Evolutionary conservation across 2,329 filamentous ascomycete species (phyloP).

Genomic region (Sphaerulina vaccinii): DNA sequence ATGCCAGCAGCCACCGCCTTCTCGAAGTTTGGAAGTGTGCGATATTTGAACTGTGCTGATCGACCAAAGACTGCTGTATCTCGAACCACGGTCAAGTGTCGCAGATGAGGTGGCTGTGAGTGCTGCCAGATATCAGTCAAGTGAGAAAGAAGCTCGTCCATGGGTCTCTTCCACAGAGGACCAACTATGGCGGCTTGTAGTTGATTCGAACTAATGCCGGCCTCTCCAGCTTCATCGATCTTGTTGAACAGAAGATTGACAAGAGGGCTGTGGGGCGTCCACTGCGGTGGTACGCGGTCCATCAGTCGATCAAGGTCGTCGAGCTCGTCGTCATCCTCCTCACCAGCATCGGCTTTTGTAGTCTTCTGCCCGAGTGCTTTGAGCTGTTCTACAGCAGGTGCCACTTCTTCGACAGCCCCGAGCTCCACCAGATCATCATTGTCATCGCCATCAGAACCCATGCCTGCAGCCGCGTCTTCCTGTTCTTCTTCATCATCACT

Average conservation of each 20-base stretch:
- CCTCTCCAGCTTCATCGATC: slow-evolving; percentile 46
- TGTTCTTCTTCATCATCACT: slow-evolving; percentile 14
- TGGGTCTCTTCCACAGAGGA: slow-evolving; percentile 53
- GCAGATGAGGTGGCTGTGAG: slow-evolving; percentile 58
- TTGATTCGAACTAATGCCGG: slow-evolving; percentile 51
- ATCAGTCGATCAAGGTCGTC: slow-evolving; percentile 13
- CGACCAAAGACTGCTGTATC: slow-evolving; percentile 52
- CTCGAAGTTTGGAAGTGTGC: slow-evolving; percentile 53
- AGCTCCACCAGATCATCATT: slow-evolving; percentile 8
- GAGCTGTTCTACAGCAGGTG: not conserved
- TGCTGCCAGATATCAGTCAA: slow-evolving; percentile 57
- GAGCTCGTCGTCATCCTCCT: slow-evolving; percentile 19
- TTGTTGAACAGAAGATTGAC: slow-evolving; percentile 54
- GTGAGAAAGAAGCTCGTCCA: slow-evolving; percentile 54
- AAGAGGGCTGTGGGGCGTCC: slow-evolving; percentile 54
- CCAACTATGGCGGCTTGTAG: slow-evolving; percentile 44
- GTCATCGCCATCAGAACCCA: slow-evolving; percentile 5
- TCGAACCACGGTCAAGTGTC: slow-evolving; percentile 56
- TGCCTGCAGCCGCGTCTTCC: slow-evolving; percentile 4
- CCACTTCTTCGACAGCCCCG: slow-evolving; percentile 11
- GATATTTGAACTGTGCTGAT: slow-evolving; percentile 55
- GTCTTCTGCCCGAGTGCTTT: not conserved
- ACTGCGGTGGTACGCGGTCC: slow-evolving; percentile 49
- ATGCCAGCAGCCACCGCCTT: slow-evolving; percentile 52
- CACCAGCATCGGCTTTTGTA: slow-evolving; percentile 2